phyloP scores from a whole-genome alignment of 495 filamentous ascomycete genomes.

The Opeltia flavorubescens region DNA sequence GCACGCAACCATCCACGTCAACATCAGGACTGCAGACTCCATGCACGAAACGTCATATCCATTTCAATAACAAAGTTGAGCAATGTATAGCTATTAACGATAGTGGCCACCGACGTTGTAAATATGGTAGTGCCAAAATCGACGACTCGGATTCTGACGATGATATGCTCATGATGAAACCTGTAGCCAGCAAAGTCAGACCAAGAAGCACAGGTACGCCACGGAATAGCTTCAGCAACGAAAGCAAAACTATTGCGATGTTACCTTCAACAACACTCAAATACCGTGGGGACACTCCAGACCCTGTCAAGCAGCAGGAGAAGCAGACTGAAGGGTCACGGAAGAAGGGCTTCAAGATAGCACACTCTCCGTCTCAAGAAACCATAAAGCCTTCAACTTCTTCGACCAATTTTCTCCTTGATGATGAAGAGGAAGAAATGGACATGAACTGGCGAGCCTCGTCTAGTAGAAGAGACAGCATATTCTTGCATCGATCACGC shows the following conservation, averaged over 20 bases:
- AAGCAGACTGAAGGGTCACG: constrained; percentile 37
- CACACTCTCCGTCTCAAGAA: constrained; percentile 64
- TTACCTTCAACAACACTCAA: constrained; percentile 87
- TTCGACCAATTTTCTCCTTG: constrained; percentile 55
- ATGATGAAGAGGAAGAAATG: constrained; percentile 50
- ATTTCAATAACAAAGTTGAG: constrained; percentile 90
- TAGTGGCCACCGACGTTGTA: constrained; percentile 60
- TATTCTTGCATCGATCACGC: constrained; percentile 8
- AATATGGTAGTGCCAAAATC: constrained; percentile 23
- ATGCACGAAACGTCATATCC: constrained; percentile 67
- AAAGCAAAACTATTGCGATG: constrained; percentile 87
- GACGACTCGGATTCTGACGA: constrained; percentile 56
- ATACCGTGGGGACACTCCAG: constrained; percentile 67
- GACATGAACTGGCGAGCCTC: constrained; percentile 38
- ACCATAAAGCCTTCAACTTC: constrained; percentile 58
- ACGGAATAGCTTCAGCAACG: constrained; percentile 38
- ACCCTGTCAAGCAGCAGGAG: constrained; percentile 37
- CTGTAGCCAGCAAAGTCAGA: constrained; percentile 28
- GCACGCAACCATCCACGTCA: constrained; percentile 22
- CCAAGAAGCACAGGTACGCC: constrained; percentile 33
- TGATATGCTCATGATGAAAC: constrained; percentile 76
- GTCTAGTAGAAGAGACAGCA: constrained; percentile 12
- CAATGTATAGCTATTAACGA: constrained; percentile 91
- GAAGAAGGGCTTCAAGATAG: constrained; percentile 29
- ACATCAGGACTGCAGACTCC: constrained; percentile 49